These are phyloP conservation scores for Schrenkiella parvula DNA, from an alignment of 345 rosid species.

Conservation along the genomic window DNA sequence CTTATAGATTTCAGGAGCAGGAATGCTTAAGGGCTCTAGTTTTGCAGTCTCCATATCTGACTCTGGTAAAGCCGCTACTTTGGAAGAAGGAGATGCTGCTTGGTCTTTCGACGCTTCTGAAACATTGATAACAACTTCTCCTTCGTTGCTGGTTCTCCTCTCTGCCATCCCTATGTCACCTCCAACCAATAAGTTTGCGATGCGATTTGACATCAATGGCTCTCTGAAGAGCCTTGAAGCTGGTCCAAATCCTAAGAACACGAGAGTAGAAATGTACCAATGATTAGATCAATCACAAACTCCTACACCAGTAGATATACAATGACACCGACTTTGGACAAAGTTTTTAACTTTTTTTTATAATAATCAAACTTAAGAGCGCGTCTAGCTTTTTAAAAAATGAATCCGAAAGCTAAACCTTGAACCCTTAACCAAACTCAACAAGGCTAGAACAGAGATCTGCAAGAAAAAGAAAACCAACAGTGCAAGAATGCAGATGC, in stretches of 20 bases:
- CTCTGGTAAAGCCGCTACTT: not conserved
- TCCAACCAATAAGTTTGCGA: not conserved
- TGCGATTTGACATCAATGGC: not conserved
- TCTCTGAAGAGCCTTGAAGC: conserved; percentile 6
- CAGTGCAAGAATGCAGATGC: not conserved
- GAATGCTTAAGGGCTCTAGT: conserved; percentile 11
- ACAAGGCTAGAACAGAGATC: not conserved
- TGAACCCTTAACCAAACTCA: not conserved
- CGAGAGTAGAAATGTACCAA: not conserved
- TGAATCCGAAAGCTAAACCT: not conserved
- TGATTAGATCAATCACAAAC: conserved; percentile 15
- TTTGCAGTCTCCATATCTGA: not conserved
- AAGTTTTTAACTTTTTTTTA: not conserved
- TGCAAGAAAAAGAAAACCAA: not conserved
- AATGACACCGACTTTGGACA: not conserved
- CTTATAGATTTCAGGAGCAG: conserved; percentile 27
- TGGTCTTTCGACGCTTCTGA: conserved; percentile 16
- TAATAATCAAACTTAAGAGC: not conserved
- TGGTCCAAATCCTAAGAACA: conserved; percentile 18
- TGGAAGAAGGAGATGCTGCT: conserved; percentile 2
- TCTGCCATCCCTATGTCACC: conserved; percentile 18
- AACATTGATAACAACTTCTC: conserved; percentile 27
- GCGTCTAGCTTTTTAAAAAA: not conserved
- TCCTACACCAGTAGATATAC: not conserved
- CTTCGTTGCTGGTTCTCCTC: conserved; percentile 15